A percentile compares a stretch with the other conserved stretches of the same genome.
Evolutionary conservation across 2,329 filamentous ascomycete species (phyloP).

Genomic region (Arthrobotrys musiformis): DNA sequence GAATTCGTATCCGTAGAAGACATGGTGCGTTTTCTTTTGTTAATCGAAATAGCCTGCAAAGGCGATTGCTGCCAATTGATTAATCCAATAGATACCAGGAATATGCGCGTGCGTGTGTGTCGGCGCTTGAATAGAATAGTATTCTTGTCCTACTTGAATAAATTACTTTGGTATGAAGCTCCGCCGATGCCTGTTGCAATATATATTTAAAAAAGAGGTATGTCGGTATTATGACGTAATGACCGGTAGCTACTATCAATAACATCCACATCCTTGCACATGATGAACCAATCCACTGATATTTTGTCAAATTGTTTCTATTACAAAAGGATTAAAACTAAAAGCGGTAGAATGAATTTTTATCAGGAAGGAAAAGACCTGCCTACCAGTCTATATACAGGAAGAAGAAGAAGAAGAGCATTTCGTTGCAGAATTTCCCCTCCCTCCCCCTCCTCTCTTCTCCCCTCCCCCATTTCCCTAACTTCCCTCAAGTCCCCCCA

Average conservation of each 20-base stretch:
- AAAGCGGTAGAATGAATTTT: slow-evolving; percentile 1
- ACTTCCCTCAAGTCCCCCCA: neutral
- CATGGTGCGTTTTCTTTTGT: neutral
- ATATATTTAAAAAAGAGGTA: no score
- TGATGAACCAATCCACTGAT: neutral
- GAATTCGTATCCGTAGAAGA: slow-evolving; percentile 15
- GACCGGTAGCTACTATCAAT: no score
- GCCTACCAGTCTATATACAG: slow-evolving; percentile 41
- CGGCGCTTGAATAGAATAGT: neutral
- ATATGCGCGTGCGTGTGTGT: neutral
- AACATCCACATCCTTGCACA: neutral
- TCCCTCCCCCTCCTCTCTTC: neutral
- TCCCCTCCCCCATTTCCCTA: neutral
- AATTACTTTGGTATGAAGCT: no score
- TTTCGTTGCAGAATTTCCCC: neutral
- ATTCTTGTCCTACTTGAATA: neutral
- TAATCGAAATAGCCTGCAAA: neutral
- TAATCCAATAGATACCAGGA: neutral
- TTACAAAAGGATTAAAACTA: neutral
- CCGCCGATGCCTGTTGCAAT: neutral
- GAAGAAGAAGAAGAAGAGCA: slow-evolving; percentile 22
- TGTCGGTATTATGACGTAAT: neutral
- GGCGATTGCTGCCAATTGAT: no score
- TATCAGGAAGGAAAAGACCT: slow-evolving; percentile 8
- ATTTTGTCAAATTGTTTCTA: neutral